A percentile compares a stretch with the other conserved stretches of the same genome.
phyloP scores from a whole-genome alignment of 2,329 filamentous ascomycete genomes.

The Talaromyces amestolkiae region DNA sequence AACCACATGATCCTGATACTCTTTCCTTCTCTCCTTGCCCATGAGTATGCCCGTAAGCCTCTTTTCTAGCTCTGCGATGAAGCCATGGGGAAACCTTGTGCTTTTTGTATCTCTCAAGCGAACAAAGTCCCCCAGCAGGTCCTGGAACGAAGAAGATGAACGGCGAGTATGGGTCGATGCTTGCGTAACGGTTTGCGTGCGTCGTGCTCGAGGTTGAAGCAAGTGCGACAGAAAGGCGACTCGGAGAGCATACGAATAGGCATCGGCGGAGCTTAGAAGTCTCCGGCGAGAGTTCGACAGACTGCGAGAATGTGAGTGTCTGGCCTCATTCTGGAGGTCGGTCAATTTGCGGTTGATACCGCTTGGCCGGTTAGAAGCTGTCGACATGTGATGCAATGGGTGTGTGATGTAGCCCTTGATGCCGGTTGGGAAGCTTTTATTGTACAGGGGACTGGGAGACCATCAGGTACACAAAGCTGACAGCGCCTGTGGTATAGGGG shows the following conservation, averaged over 20 bases:
- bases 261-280: conserved; percentile 64
- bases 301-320: conserved; percentile 44
- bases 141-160: conserved; percentile 69
- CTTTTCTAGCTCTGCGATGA: conserved; percentile 70
- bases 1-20: conserved; percentile 84
- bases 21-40: conserved; percentile 78
- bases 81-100: conserved; percentile 68
- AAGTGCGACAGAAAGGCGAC: conserved; percentile 91
- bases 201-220: conserved; percentile 83
- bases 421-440: conserved; percentile 15
- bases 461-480: conserved; percentile 13
- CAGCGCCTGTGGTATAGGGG: background rate
- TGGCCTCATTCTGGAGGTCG: conserved; percentile 45
- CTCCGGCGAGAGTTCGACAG: conserved; percentile 44
- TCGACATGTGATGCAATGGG: conserved; percentile 43
- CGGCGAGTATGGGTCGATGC: conserved; percentile 65
- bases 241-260: conserved; percentile 86
- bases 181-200: conserved; percentile 76
- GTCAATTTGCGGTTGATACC: conserved; percentile 48
- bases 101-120: conserved; percentile 66
- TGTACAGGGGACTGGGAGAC: conserved; percentile 20
- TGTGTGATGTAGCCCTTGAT: conserved; percentile 16
- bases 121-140: conserved; percentile 85
- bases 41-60: conserved; percentile 76
- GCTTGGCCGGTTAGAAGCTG: conserved; percentile 45